Base-by-base conservation (phyloP, 140 eudicot genomes). In the Erigeron philadelphicus region DNA sequence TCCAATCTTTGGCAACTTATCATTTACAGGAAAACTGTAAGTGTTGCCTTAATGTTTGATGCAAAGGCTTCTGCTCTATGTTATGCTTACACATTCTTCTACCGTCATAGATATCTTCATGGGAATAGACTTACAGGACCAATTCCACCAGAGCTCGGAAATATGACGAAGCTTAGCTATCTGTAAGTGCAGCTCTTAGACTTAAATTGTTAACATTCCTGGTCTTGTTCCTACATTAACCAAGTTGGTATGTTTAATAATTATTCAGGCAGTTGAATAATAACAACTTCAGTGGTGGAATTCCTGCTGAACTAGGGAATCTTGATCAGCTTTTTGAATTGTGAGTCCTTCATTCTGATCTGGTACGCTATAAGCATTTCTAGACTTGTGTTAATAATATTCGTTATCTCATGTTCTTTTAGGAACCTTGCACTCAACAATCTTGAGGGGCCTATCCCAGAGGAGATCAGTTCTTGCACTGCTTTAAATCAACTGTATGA, bases 11-110 rank as follows among this genome's bases (percentile, higher is more conserved):
- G 97, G 97, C 66, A 90, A 90, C 78, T 72, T 90, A 46, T 85
- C 97, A n/a, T 90, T 83, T 77, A 90, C 97, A 0, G 97, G 96
- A n/a, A 90, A 90, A 73, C 83, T 90, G 97, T 90, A 68, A 80
- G 95, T 81, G 23, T 53, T 48, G n/a, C 38, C 16, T 4, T 38
- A 7, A 0, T 19, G 1, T 35, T 38, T n/a, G 6, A 61, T 72
- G 9, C 25, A 19, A 62, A 15, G 12, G 2, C 19, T 25, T 18
- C 25, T 12, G 9, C 10, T 17, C 7, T 19, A 46, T 49, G 61
- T 61, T 62, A 17, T 25, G 72, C n/a, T 13, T 3, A 21, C 53
- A 41, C 15, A 10, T 53, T 55, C n/a, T n/a, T 80, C 19, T 58
- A 35, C 13, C 1, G 25, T 12, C 13, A 2, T 64, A 90, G 97